Percentiles rank a stretch among this genome's conserved stretches.
These are phyloP conservation scores for Termitomyces sp. DNA, from an alignment of 768 basidiomycete species.

Conservation along the genomic window DNA sequence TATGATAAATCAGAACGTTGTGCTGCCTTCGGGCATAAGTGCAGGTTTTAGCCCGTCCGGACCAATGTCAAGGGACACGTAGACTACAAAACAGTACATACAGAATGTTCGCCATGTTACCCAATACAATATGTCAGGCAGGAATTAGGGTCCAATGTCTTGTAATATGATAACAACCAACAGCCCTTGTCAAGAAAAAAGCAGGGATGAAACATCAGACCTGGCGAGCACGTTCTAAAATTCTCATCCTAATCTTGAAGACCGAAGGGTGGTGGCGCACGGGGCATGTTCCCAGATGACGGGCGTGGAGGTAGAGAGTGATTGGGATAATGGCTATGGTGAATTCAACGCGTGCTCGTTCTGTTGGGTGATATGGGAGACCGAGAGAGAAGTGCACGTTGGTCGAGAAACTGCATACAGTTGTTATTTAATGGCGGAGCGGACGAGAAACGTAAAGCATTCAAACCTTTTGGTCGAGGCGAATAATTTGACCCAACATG, in stretches of 20 bases:
- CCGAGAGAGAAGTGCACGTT: not conserved
- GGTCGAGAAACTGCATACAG: not conserved
- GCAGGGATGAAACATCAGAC: not conserved
- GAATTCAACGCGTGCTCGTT: not conserved
- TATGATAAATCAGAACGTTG: not conserved
- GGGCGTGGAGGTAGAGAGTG: not conserved
- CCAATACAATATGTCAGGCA: not conserved
- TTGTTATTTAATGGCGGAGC: not conserved
- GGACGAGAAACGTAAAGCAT: not conserved
- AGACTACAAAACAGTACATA: not conserved
- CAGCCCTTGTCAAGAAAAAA: not conserved
- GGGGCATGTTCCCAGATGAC: not conserved
- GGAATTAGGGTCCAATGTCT: not conserved
- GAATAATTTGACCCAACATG: conserved; percentile 22
- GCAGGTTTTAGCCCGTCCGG: not conserved
- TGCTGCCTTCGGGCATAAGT: no score
- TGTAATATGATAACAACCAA: not conserved
- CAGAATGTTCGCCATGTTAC: not conserved
- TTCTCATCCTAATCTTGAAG: not conserved
- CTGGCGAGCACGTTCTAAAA: not conserved
- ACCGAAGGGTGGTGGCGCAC: not conserved
- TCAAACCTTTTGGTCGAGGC: conserved; percentile 19
- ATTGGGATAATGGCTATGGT: not conserved
- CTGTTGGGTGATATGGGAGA: not conserved
- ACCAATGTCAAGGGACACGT: not conserved